Base-by-base conservation (phyloP, 2,329 filamentous ascomycete genomes). In the Xylaria sp. region DNA sequence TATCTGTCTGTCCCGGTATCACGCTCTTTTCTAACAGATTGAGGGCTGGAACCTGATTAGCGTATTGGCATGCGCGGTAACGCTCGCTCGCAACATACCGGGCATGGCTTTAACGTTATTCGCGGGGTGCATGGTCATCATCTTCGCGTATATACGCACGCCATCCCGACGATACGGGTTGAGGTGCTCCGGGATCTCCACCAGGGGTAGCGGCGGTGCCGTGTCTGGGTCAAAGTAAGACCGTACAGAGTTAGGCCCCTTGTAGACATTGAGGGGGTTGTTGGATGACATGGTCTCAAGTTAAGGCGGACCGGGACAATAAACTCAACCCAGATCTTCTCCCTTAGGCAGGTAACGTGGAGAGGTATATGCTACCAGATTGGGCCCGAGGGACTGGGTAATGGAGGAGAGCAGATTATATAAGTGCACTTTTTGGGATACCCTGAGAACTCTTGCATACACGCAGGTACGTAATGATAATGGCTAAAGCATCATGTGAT, bases 41-140 rank as follows among this genome's bases (percentile, higher is more conserved):
- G 57, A 82, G 63, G 0, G 80, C 81, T 77, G 48, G 24, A 11
- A 24, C 18, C 16, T 34, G 13, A 41, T 59, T 24, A 60, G 42
- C 38, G 11, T 34, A 44, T 21, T 7, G 4, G 24, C 13, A 39
- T 18, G 4, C 13, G 16, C 21, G 43, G 39, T 26, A 20, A 22
- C 7, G 9, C 20, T 42, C 7, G n/a, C 1, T 43, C 11, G 7
- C 22, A 48, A 62, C 59, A 22, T 66, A 79, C 79, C 81, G 61
- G 84, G 84, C 69, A 88, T 77, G 2, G 80, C 77, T 64, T 87
- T 87, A 60, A 87, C 84, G 44, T 87, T 87, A 56, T 87, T 82
- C 2, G 83, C 81, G 1, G 85, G 84, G 61, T 84, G 81, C 74
- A 81, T 81, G 2, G 81, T 83, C 78, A 87, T 81, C 81, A 87